These are phyloP conservation scores for Populus hybrid DNA, from an alignment of 441 rosid species.

Conservation along the genomic window DNA sequence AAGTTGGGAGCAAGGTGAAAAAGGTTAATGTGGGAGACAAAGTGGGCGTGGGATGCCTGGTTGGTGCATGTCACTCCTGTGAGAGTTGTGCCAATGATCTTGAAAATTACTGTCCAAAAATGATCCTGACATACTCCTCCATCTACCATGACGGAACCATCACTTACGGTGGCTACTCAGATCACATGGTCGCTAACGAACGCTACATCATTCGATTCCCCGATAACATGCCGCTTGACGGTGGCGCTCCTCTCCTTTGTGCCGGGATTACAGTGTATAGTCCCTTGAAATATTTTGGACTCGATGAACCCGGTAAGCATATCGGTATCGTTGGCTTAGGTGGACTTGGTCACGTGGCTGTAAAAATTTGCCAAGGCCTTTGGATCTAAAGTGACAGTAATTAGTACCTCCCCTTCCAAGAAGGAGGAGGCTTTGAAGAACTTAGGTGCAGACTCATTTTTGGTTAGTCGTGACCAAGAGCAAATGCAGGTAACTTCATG, in stretches of 20 bases:
- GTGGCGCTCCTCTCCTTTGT: conserved; percentile 36
- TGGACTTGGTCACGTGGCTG: conserved; percentile 39
- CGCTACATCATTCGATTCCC: conserved; percentile 29
- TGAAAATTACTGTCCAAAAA: no score
- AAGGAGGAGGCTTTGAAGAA: conserved; percentile 30
- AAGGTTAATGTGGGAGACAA: conserved; percentile 36
- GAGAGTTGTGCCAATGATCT: conserved; percentile 7
- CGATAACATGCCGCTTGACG: conserved; percentile 24
- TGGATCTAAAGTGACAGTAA: conserved; percentile 36
- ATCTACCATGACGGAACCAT: conserved; percentile 21
- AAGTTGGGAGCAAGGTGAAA: conserved; percentile 27
- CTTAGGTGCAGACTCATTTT: conserved; percentile 35
- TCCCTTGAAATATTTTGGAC: conserved; percentile 30
- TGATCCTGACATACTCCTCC: conserved; percentile 13
- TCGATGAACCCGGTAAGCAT: conserved; percentile 31
- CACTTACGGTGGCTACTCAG: conserved; percentile 33
- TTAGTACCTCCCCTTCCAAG: conserved; percentile 28
- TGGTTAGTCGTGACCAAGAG: conserved; percentile 26
- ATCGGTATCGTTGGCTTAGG: conserved; percentile 39
- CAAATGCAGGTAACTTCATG: conserved; percentile 20
- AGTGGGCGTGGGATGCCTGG: conserved; percentile 34
- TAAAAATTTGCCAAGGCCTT: conserved; percentile 43
- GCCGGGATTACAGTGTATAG: conserved; percentile 45
- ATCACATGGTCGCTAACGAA: conserved; percentile 31
- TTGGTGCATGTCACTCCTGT: conserved; percentile 32